phyloP scores from a whole-genome alignment of 352 stramenopile species.

The Globisporangium orthogonon region DNA sequence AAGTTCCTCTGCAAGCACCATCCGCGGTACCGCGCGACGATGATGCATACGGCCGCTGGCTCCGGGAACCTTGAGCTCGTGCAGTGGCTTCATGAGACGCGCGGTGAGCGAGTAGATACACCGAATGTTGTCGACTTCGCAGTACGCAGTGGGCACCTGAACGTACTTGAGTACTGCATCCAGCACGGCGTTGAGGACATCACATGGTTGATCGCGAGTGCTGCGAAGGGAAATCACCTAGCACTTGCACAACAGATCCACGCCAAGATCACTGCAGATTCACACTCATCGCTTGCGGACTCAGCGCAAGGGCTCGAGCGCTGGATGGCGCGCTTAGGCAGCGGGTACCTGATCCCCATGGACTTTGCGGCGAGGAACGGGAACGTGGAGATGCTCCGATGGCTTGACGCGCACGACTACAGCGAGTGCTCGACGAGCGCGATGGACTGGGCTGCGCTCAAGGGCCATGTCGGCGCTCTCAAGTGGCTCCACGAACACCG shows the following conservation, averaged over 20 bases:
- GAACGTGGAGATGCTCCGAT: neutral
- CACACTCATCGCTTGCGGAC: neutral
- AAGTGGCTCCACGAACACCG: constrained; percentile 12
- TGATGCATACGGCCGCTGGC: neutral
- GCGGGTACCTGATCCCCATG: neutral
- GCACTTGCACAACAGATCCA: neutral
- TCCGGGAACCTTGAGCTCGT: neutral
- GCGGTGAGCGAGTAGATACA: neutral
- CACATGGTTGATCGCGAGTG: neutral
- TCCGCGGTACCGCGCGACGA: neutral
- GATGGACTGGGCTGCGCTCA: neutral
- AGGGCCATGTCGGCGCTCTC: neutral
- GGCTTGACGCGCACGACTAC: neutral
- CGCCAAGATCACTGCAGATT: neutral
- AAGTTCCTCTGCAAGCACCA: neutral
- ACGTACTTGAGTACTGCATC: neutral
- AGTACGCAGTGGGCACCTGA: neutral
- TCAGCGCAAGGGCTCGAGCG: neutral
- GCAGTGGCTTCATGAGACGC: neutral
- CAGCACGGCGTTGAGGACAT: neutral
- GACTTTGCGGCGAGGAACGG: neutral
- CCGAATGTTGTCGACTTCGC: neutral
- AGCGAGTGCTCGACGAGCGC: neutral
- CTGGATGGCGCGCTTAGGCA: neutral
- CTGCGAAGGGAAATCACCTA: neutral